Percentiles rank a stretch among this genome's conserved stretches.
Evolutionary conservation across 306 rosid genomes (phyloP).

Genomic region (Prunus fruticosa): DNA sequence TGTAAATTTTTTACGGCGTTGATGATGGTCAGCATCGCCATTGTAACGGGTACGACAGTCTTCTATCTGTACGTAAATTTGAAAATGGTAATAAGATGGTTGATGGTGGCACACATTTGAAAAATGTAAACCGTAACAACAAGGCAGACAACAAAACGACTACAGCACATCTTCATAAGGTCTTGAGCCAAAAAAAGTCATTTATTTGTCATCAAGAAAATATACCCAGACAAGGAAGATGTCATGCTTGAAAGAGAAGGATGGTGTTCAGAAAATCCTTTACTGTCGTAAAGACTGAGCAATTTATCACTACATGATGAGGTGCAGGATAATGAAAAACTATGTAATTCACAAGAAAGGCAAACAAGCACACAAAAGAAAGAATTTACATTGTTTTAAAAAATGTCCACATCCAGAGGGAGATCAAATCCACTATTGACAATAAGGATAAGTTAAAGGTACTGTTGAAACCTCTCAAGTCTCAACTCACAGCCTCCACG

Average conservation of each 20-base stretch:
- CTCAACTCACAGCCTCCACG: neutral
- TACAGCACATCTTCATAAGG: neutral
- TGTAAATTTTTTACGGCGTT: slow-evolving; percentile 79
- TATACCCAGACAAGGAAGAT: neutral
- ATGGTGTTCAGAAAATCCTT: neutral
- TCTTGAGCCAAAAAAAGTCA: neutral
- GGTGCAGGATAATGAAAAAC: neutral
- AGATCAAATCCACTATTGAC: neutral
- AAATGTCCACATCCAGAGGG: too few species aligned
- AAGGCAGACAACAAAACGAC: too few species aligned
- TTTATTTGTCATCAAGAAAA: neutral
- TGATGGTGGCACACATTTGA: slow-evolving; percentile 16
- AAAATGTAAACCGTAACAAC: neutral
- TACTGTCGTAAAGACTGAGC: neutral
- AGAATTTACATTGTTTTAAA: too few species aligned
- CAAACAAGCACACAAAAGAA: neutral
- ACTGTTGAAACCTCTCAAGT: neutral
- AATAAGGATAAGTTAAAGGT: neutral
- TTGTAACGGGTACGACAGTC: slow-evolving; percentile 96
- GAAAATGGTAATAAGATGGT: slow-evolving; percentile 20
- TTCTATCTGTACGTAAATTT: slow-evolving; percentile 63
- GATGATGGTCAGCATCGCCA: slow-evolving; percentile 96
- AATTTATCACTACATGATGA: neutral
- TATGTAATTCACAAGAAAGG: neutral
- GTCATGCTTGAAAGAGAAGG: neutral